Base-by-base conservation (phyloP, 2,329 filamentous ascomycete genomes). In the Calonectria ilicicola region DNA sequence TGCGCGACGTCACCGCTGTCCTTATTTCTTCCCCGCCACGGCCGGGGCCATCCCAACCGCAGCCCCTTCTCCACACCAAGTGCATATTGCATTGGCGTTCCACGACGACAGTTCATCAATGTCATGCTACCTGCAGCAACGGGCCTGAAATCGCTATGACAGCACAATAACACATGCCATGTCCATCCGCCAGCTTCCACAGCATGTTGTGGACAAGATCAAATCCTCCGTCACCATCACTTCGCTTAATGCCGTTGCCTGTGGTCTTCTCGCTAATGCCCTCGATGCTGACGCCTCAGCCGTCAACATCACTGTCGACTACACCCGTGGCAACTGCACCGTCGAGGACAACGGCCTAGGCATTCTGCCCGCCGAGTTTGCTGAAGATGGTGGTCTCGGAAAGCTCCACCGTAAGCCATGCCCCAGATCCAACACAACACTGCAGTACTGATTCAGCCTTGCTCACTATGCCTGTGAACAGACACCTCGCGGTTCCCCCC, bases 271-370 rank as follows among this genome's bases (percentile, higher is more conserved):
- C 29, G 91, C 93, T 81, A 99, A 99, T 82, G 91, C 95, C 0
- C 87, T 99, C 15, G 97, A 99, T 85, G 95, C 95, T 5, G 85
- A 86, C 56, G 93, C 96, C 19, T 89, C 87, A 40, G 93, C 89
- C 68, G 85, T 98, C 74, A 90, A 90, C 66, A 86, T 98, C 67
- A 89, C 88, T 1, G 86, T 98, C 26, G 94, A 98, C 83, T 95
- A 95, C 81, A 83, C 84, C 66, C 91, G 93, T 27, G 96, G 95
- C 6, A 91, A 90, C 76, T 98, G 96, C 82, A 87, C 89, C 0
- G 89, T 98, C 6, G 94, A 98, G 80, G 97, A 99, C 81, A 90
- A 98, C 83, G 97, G 97, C 1, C 69, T 86, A 19, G 97, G 97
- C 0, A 97, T 99, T 56, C 81, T 86, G 1, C 90, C 93, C 1